Conservation (phyloP, 352 stramenopile genomes). For the Sclerospora graminicola region DNA sequence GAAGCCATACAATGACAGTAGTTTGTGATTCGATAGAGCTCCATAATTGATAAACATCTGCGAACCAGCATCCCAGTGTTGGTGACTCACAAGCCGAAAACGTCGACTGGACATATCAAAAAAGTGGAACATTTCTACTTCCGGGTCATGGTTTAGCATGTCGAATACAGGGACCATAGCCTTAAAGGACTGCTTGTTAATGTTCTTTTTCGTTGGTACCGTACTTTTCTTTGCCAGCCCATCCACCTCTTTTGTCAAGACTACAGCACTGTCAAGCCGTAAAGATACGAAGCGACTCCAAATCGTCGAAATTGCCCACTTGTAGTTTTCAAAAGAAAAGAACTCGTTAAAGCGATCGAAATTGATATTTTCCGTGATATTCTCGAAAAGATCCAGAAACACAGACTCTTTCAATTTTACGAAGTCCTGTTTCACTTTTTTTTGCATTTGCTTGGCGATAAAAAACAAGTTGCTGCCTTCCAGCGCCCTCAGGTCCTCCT, state of each 20-base stretch:
- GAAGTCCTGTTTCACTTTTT: constrained; percentile 47
- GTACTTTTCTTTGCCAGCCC: constrained; percentile 4
- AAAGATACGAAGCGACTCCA: constrained; percentile 81
- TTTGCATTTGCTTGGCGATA: constrained; percentile 52
- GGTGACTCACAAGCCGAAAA: constrained; percentile 63
- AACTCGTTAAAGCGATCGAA: constrained; percentile 21
- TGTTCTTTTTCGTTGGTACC: neutral
- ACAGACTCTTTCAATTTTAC: constrained; percentile 23
- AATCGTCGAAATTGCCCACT: constrained; percentile 79
- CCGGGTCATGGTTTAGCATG: constrained; percentile 79
- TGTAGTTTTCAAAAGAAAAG: constrained; percentile 67
- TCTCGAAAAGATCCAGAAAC: constrained; percentile 42
- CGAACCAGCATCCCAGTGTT: constrained; percentile 56
- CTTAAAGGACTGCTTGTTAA: constrained; percentile 35
- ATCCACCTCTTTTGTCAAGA: constrained; percentile 7
- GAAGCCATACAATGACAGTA: constrained; percentile 75
- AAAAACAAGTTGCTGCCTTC: constrained; percentile 55
- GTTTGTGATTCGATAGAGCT: constrained; percentile 71
- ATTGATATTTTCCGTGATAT: constrained; percentile 18
- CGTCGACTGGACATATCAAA: constrained; percentile 36
- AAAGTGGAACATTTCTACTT: constrained; percentile 62
- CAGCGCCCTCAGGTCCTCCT: constrained; percentile 27
- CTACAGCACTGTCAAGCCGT: constrained; percentile 16
- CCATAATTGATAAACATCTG: constrained; percentile 82
- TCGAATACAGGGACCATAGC: constrained; percentile 81